Base-by-base conservation (phyloP, 306 rosid species). In the Lablab purpureus region DNA sequence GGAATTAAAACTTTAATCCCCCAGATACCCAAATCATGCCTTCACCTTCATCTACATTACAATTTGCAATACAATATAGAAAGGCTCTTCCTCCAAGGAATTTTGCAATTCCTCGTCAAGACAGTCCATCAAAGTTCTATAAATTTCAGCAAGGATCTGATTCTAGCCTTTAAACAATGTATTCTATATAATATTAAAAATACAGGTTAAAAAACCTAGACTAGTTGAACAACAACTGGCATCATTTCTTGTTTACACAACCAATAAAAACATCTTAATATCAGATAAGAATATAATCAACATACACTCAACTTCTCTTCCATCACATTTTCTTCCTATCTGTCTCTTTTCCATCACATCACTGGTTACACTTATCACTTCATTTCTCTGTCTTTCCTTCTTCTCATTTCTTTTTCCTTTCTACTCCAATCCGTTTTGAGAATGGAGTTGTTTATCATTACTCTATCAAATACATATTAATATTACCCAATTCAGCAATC, bases 121-220 rank as follows among this genome's bases (percentile, higher is more conserved):
- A 59, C 30, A 3, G 32, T 56, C 15, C 30, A 70, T 27, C 10
- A 12, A 70, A 34, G 60, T 58, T 32, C 11, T 32, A 73, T 28
- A 80, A 64, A 50, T 21, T 64, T 27, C 28, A 80, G 49, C 73
- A 64, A 47, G 47, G 15, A 73, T 13, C 59, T 73, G 49, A 43
- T 43, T 43, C 58, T 51, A 58, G 28, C 22, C 41, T 46, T 23
- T 8, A 43, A 51, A 40, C 46, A 63, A 41, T 52, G 19, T 41
- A 66, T 25, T 40, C 30, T 14, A 23, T 11, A 56, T 11, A 14
- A 56, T 11, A 56, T n/a, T 60, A 3, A 59, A 56, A 60, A 40
- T 10, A 50, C 30, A 62, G 51, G 32, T 64, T 43, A 47, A 32
- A 63, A 64, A 56, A 32, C 17, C 15, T 27, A 77, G 37, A 83